phyloP scores from a whole-genome alignment of 495 filamentous ascomycete species.

The Clohesyomyces aquaticus region DNA sequence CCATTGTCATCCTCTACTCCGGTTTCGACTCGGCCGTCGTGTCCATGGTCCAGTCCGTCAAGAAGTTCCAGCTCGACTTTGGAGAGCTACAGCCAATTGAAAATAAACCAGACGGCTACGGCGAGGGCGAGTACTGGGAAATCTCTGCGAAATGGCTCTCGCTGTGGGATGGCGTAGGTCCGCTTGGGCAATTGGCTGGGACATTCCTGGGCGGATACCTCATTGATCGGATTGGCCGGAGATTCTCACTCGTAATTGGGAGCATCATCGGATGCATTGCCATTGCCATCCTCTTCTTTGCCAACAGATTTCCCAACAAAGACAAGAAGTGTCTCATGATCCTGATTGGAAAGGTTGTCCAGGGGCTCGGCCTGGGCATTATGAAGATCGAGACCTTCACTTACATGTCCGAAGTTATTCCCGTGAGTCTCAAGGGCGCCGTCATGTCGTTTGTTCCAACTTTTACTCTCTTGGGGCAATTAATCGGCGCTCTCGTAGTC shows the following conservation, averaged over 20 bases:
- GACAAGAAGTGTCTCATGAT: conserved; percentile 14
- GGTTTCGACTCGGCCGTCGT: conserved; percentile 20
- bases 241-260: conserved; percentile 11
- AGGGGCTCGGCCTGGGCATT: conserved; percentile 16
- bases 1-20: conserved; percentile 9
- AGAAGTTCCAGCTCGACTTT: conserved; percentile 4
- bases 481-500: conserved; percentile 23
- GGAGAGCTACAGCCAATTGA: conserved; percentile 9
- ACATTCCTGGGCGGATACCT: conserved; percentile 9
- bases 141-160: conserved; percentile 27
- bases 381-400: conserved; percentile 29
- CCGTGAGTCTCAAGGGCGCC: conserved; percentile 9
- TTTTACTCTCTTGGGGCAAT: conserved; percentile 26
- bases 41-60: background rate
- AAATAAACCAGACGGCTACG: background rate
- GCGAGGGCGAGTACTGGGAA: conserved; percentile 12
- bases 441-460: conserved; percentile 23
- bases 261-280: conserved; percentile 8
- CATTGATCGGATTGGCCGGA: conserved; percentile 19
- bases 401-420: conserved; percentile 29
- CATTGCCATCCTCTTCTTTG: conserved; percentile 9
- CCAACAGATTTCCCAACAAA: conserved; percentile 7
- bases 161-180: conserved; percentile 14
- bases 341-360: conserved; percentile 23
- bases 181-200: conserved; percentile 17